Conservation (phyloP, 345 rosid species). For the Arabis alpina region DNA sequence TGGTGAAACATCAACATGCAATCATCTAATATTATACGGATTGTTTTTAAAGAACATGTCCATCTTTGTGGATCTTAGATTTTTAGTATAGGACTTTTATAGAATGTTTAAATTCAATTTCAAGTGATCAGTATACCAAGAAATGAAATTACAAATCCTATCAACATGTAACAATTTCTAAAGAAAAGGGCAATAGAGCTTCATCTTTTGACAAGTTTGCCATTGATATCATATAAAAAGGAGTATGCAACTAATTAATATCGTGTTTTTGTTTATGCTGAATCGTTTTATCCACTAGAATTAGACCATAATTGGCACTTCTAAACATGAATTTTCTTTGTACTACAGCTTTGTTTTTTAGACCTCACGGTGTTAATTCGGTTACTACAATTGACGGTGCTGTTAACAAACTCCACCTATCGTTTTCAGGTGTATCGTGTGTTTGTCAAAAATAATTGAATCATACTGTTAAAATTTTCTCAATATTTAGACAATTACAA, state of each 20-base stretch:
- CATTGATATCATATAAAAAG: no score
- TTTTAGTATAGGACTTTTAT: no score
- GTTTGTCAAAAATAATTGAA: background rate
- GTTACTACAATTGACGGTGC: background rate
- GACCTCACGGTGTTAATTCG: background rate
- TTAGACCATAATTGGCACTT: background rate
- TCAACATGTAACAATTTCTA: background rate
- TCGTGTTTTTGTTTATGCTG: background rate
- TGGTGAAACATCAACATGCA: no score
- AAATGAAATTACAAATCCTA: no score
- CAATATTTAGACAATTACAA: no score
- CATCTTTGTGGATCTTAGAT: no score
- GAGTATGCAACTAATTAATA: no score
- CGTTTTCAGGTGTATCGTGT: slow-evolving; percentile 17
- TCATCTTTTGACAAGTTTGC: background rate
- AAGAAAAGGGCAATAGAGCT: background rate
- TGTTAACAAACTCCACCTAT: background rate
- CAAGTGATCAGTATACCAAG: no score
- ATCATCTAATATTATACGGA: no score
- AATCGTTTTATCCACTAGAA: background rate
- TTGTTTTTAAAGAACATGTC: no score
- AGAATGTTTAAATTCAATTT: no score
- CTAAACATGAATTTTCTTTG: background rate
- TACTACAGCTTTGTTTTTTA: background rate
- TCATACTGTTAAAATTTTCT: background rate